Conservation (phyloP, 768 basidiomycete genomes). For the Amanita jacksonii region DNA sequence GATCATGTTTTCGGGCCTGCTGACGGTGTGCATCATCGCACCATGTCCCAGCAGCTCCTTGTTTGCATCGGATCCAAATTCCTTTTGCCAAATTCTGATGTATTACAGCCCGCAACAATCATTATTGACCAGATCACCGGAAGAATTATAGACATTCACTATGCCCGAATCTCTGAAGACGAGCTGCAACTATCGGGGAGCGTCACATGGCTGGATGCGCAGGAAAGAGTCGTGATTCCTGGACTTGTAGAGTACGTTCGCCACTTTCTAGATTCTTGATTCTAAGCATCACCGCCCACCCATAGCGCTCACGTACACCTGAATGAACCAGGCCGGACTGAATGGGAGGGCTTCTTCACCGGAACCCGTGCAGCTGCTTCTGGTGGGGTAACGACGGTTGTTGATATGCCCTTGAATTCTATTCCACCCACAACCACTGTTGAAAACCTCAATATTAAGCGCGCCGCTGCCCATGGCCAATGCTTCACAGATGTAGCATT, state of each 20-base stretch:
- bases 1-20: too few species aligned
- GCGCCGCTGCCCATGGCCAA: conserved; percentile 58
- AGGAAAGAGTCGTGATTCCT: conserved; percentile 53
- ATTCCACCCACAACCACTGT: conserved; percentile 93
- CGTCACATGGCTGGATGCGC: conserved; percentile 44
- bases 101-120: conserved; percentile 57
- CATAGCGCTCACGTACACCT: conserved; percentile 83
- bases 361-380: conserved; percentile 88
- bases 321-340: conserved; percentile 87
- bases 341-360: conserved; percentile 91
- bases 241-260: conserved; percentile 69
- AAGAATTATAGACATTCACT: conserved; percentile 44
- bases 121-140: conserved; percentile 47
- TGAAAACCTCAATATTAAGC: conserved; percentile 62
- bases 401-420: conserved; percentile 98
- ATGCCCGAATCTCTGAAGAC: conserved; percentile 20
- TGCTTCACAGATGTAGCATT: conserved; percentile 80
- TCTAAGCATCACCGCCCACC: conserved; percentile 8
- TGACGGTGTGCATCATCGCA: too few species aligned
- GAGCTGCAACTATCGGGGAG: conserved; percentile 20
- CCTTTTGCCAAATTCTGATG: conserved; percentile 39
- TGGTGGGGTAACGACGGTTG: conserved; percentile 90
- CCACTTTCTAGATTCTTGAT: background rate
- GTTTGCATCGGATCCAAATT: conserved; percentile 48
- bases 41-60: conserved; percentile 7